Base-by-base conservation (phyloP, 1,284 basidiomycete species). In the Rhizoctonia solani region DNA sequence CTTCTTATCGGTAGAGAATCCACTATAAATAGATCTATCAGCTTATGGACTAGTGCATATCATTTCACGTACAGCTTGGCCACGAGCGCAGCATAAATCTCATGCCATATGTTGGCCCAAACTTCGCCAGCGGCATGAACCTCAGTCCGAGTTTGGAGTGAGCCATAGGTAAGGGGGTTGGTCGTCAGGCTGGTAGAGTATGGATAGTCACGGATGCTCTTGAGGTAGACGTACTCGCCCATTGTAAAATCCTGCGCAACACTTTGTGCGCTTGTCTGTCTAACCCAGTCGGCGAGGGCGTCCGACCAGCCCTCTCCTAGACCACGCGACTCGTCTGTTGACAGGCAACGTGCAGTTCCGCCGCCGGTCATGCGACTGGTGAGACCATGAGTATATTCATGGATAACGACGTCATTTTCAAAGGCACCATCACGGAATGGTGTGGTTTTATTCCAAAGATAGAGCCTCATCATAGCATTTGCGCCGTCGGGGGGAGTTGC, bases 281-380 rank as follows among this genome's bases (percentile, higher is more conserved):
- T 42, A 14, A 54, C 66, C 11, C 27, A 47, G 53, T 55, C 54
- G 3, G 61, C 42, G 19, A 49, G 3, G 16, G 68, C 49, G 25
- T 66, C 68, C 21, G 37, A 46, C 61, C 68, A 66, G 21, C 67
- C 67, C 27, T 68, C 67, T 19, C 67, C 67, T 49, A 68, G 63
- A 29, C 67, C 67, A 44, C 67, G 58, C 4, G 67, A 58, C 42
- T 68, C 67, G 23, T 46, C 54, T 2, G 67, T 68, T 16, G 34
- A 41, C n/a, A 68, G 32, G 52, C 58, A 68, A 8, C 30, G 23
- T 4, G 58, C 67, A 6, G 67, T 68, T 2, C 49, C 67, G 19
- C 66, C 54, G 3, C 56, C 54, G 27, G 56, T 67, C 54, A 68
- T 29, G 4, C 55, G 56, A 42, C 53, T 58, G 4, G 66, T 59